Percentiles rank a stretch among this genome's conserved stretches.
Evolutionary conservation across 768 basidiomycete genomes (phyloP).

Genomic region (Suillus placidus): DNA sequence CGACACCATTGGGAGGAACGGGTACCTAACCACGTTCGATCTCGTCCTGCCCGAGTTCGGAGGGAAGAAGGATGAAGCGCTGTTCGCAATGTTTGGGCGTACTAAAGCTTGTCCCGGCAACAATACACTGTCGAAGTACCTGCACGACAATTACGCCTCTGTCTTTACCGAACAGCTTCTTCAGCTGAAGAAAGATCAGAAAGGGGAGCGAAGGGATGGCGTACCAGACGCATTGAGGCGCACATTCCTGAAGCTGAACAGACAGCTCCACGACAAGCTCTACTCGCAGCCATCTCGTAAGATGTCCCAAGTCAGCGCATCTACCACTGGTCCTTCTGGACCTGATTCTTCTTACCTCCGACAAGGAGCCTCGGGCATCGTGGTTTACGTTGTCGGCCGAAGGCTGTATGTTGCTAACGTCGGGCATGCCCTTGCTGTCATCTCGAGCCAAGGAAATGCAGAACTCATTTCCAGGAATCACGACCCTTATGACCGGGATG

Average conservation of each 20-base stretch:
- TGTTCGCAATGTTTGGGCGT: slow-evolving; percentile 97
- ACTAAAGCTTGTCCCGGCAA: slow-evolving; percentile 57
- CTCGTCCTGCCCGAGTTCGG: slow-evolving; percentile 88
- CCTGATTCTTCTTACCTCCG: slow-evolving; percentile 56
- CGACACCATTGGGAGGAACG: slow-evolving; percentile 81
- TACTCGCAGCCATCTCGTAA: slow-evolving; percentile 59
- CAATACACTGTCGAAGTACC: slow-evolving; percentile 76
- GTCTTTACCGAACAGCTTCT: slow-evolving; percentile 64
- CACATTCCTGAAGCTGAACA: slow-evolving; percentile 87
- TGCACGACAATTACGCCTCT: slow-evolving; percentile 77
- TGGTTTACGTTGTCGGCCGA: slow-evolving; percentile 79
- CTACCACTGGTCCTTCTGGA: slow-evolving; percentile 35
- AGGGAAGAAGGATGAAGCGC: slow-evolving; percentile 71
- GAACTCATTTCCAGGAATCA: slow-evolving; percentile 77
- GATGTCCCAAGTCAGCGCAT: slow-evolving; percentile 65
- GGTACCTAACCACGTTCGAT: slow-evolving; percentile 88
- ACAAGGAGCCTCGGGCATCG: slow-evolving; percentile 82
- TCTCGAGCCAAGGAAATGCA: slow-evolving; percentile 77
- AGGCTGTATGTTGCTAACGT: slow-evolving; percentile 89
- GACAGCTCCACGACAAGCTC: slow-evolving; percentile 71
- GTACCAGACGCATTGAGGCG: slow-evolving; percentile 80
- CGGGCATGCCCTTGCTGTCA: slow-evolving; percentile 85
- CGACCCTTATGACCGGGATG: slow-evolving; percentile 84
- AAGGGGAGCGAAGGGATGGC: slow-evolving; percentile 45
- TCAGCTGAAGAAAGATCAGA: slow-evolving; percentile 44